Conservation (phyloP, 2,329 filamentous ascomycete species). For the Beauveria rudraprayagi region DNA sequence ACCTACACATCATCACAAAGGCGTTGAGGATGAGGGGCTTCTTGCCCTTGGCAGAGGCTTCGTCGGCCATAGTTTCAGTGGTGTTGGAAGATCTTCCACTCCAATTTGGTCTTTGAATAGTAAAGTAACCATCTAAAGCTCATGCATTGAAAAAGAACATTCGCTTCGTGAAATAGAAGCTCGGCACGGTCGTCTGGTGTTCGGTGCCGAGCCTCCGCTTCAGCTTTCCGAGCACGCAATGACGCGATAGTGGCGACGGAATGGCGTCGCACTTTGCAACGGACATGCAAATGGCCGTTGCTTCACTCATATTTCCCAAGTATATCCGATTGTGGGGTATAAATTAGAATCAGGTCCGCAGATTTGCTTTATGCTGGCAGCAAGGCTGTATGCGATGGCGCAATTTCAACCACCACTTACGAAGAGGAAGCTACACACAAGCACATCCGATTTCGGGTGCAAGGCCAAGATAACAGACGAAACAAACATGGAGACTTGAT, state of each 20-base stretch:
- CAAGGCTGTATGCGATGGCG: not conserved
- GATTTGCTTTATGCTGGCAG: not conserved
- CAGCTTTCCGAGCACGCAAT: not conserved
- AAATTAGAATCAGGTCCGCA: not conserved
- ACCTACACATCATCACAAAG: conserved; percentile 29
- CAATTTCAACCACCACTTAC: not conserved
- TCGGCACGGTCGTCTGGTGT: not conserved
- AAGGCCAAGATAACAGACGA: not conserved
- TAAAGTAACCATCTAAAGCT: too few species aligned
- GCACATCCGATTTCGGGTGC: not conserved
- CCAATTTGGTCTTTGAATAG: not conserved
- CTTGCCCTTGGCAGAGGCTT: not conserved
- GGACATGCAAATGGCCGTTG: not conserved
- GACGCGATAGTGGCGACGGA: conserved; percentile 7
- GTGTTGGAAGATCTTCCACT: not conserved
- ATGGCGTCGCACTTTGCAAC: not conserved
- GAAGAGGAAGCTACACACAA: not conserved
- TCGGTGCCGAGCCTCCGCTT: not conserved
- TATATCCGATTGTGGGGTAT: not conserved
- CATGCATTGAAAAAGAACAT: too few species aligned
- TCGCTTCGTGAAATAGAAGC: not conserved
- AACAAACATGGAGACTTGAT: not conserved
- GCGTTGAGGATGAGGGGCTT: conserved; percentile 34
- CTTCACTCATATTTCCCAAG: not conserved
- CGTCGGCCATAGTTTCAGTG: not conserved